phyloP scores from a whole-genome alignment of 73 alveolate species.

The Symbiodinium pilosum region DNA sequence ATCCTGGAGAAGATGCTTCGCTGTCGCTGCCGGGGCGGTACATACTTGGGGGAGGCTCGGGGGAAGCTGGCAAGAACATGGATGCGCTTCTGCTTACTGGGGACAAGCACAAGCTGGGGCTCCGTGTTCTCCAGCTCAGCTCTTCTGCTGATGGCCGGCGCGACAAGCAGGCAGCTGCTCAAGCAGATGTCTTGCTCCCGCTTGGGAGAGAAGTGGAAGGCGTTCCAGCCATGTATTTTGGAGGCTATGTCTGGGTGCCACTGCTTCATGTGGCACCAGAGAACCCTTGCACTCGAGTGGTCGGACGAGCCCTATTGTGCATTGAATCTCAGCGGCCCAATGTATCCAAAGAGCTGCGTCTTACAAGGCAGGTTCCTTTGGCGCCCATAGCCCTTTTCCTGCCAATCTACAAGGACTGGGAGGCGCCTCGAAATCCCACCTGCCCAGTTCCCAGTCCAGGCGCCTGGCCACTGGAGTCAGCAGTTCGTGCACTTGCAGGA shows the following conservation, averaged over 20 bases:
- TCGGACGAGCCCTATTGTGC: slow-evolving; percentile 48
- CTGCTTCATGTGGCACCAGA: slow-evolving; percentile 34
- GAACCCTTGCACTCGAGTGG: slow-evolving; percentile 40
- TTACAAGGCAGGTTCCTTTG: slow-evolving; percentile 31
- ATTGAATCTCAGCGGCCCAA: slow-evolving; percentile 12
- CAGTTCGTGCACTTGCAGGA: slow-evolving; percentile 21
- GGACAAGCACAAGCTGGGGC: slow-evolving; percentile 46
- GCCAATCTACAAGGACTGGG: slow-evolving; percentile 66
- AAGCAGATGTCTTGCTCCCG: slow-evolving; percentile 42
- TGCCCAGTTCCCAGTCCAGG: slow-evolving; percentile 11
- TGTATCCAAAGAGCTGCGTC: background rate
- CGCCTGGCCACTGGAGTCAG: slow-evolving; percentile 34
- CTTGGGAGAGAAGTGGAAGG: slow-evolving; percentile 68
- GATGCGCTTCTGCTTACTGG: slow-evolving; percentile 24
- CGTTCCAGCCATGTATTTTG: slow-evolving; percentile 47
- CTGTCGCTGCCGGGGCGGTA: slow-evolving; percentile 42
- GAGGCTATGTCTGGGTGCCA: slow-evolving; percentile 46
- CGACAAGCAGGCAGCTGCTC: slow-evolving; percentile 21
- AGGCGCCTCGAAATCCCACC: slow-evolving; percentile 6
- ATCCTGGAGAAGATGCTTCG: slow-evolving; percentile 9
- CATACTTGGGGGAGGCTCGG: slow-evolving; percentile 32
- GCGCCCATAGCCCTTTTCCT: slow-evolving; percentile 32
- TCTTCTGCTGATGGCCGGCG: background rate
- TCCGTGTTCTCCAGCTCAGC: background rate
- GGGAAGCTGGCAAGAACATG: slow-evolving; percentile 22